phyloP scores from a whole-genome alignment of 345 rosid genomes.

The Pelargonium nanum region DNA sequence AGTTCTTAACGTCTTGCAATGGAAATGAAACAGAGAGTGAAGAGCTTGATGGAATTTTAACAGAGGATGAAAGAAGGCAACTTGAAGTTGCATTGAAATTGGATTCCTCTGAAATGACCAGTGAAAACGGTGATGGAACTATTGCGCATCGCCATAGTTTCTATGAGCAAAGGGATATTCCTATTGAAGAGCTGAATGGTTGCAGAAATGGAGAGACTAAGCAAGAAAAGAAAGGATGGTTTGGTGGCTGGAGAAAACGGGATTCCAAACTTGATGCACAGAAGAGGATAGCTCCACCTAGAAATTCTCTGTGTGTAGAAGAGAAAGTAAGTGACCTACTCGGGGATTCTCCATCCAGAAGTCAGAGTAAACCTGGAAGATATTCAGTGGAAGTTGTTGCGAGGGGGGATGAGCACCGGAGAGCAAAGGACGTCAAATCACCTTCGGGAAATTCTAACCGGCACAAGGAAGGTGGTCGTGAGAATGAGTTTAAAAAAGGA shows the following conservation, averaged over 20 bases:
- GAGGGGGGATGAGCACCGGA: constrained; percentile 43
- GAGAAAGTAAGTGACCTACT: constrained; percentile 79
- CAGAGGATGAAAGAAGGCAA: constrained; percentile 86
- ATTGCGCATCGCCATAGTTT: constrained; percentile 53
- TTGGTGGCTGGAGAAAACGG: constrained; percentile 85
- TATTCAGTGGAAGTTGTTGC: constrained; percentile 66
- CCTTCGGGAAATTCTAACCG: constrained; percentile 37
- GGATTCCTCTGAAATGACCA: constrained; percentile 50
- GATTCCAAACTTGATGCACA: constrained; percentile 56
- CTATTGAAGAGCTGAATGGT: constrained; percentile 41
- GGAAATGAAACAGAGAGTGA: constrained; percentile 68
- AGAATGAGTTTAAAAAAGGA: constrained; percentile 88
- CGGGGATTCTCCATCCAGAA: constrained; percentile 50
- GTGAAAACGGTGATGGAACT: constrained; percentile 44
- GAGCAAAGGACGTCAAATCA: constrained; percentile 46
- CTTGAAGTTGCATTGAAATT: constrained; percentile 76
- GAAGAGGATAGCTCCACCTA: constrained; percentile 52
- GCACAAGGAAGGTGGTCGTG: constrained; percentile 55
- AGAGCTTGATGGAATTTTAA: constrained; percentile 62
- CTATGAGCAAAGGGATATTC: constrained; percentile 76
- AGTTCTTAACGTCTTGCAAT: constrained; percentile 63
- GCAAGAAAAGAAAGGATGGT: constrained; percentile 92
- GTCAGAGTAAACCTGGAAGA: constrained; percentile 68
- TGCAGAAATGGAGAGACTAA: constrained; percentile 42
- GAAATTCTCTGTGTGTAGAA: constrained; percentile 75